Conservation (phyloP, 1,284 basidiomycete genomes). For the Inonotus hispidus region DNA sequence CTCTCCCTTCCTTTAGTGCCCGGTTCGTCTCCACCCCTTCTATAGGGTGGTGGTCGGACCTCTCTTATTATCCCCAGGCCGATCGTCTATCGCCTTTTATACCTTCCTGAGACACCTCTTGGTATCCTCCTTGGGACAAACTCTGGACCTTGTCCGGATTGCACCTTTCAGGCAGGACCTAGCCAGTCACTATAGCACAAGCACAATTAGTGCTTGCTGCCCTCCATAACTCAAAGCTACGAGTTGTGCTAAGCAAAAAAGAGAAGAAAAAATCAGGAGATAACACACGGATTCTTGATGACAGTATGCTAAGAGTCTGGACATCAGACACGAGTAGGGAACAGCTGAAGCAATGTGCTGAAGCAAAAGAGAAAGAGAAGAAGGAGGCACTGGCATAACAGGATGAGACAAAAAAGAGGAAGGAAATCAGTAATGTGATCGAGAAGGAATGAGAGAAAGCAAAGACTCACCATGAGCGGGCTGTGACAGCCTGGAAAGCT, state of each 20-base stretch:
- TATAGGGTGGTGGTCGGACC: too few species aligned
- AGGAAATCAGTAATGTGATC: background rate
- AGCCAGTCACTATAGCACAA: too few species aligned
- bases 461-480: background rate
- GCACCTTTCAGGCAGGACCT: too few species aligned
- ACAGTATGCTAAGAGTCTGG: constrained; percentile 8
- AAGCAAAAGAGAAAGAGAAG: background rate
- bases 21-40: too few species aligned
- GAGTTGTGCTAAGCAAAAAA: constrained; percentile 23
- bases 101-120: too few species aligned
- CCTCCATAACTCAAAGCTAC: constrained; percentile 23
- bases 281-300: constrained; percentile 10
- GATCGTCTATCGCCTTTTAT: too few species aligned
- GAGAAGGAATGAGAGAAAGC: background rate
- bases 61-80: too few species aligned
- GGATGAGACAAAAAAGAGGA: background rate
- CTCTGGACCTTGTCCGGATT: too few species aligned
- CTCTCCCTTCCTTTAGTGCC: too few species aligned
- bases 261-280: constrained; percentile 20
- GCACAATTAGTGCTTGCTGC: constrained; percentile 27
- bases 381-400: background rate
- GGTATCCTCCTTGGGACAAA: too few species aligned
- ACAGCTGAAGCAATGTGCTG: background rate
- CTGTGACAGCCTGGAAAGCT: background rate
- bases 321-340: background rate